phyloP scores from a whole-genome alignment of 495 filamentous ascomycete species.

The Lophiotrema nucula region DNA sequence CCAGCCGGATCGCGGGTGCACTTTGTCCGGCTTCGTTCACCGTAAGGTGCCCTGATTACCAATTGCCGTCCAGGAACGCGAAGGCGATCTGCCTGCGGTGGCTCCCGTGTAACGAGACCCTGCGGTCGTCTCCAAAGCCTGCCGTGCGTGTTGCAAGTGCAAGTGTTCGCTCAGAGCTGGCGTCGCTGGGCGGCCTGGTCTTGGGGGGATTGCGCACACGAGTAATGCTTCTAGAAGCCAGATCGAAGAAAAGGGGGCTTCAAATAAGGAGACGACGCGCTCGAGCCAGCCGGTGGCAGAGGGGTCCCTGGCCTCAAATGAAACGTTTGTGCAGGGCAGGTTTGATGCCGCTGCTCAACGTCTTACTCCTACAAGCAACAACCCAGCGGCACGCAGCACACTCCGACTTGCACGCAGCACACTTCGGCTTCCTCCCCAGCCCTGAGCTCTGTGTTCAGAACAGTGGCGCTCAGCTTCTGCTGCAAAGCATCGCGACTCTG shows the following conservation, averaged over 20 bases:
- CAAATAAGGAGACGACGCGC: too few species aligned
- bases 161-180: background rate
- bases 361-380: constrained; percentile 1
- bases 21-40: background rate
- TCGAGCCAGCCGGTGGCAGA: background rate
- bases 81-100: background rate
- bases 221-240: constrained; percentile 33
- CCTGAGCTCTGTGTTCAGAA: background rate
- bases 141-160: constrained; percentile 15
- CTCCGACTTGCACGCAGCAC: background rate
- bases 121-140: background rate
- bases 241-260: constrained; percentile 23
- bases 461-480: background rate
- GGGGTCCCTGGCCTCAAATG: constrained; percentile 12
- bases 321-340: constrained; percentile 14
- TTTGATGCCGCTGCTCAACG: constrained; percentile 1
- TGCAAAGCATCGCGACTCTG: background rate
- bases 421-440: background rate
- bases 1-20: background rate
- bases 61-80: background rate
- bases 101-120: background rate
- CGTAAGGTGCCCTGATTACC: constrained; percentile 6
- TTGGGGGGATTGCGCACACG: too few species aligned
- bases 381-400: background rate
- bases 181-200: too few species aligned